phyloP scores from a whole-genome alignment of 768 basidiomycete genomes.

The Lentinula aciculospora region DNA sequence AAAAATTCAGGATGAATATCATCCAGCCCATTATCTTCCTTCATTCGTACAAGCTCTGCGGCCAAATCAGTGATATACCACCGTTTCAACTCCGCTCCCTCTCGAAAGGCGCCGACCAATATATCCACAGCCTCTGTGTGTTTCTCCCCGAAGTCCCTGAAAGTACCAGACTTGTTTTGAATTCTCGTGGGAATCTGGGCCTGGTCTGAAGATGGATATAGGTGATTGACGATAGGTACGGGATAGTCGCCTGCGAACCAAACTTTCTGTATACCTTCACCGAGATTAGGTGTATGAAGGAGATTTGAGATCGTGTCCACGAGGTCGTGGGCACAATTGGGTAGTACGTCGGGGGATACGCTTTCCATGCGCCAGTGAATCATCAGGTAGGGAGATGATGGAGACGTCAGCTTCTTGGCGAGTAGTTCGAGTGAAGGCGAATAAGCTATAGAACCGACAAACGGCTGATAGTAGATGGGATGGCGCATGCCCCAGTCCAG shows the following conservation, averaged over 20 bases:
- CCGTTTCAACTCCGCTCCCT: constrained; percentile 29
- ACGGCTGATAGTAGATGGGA: constrained; percentile 30
- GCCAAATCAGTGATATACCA: constrained; percentile 40
- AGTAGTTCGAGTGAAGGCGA: constrained; percentile 35
- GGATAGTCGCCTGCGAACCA: constrained; percentile 60
- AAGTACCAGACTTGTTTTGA: constrained; percentile 37
- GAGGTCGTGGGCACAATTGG: constrained; percentile 44
- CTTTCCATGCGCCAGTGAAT: constrained; percentile 60
- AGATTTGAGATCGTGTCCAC: constrained; percentile 33
- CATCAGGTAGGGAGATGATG: constrained; percentile 34
- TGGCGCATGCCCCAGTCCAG: constrained; percentile 49
- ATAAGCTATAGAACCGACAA: constrained; percentile 30
- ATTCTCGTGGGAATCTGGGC: background rate
- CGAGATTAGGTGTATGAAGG: constrained; percentile 21
- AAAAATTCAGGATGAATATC: constrained; percentile 21
- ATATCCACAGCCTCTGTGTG: constrained; percentile 41
- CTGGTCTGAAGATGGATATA: background rate
- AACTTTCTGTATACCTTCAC: constrained; percentile 30
- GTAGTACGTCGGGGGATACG: constrained; percentile 32
- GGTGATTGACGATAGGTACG: constrained; percentile 15
- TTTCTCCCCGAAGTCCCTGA: constrained; percentile 31
- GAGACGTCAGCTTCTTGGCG: constrained; percentile 26
- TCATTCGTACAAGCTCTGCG: constrained; percentile 19
- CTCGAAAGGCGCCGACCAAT: constrained; percentile 36
- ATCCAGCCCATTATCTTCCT: constrained; percentile 13